phyloP scores from a whole-genome alignment of 805 yeast genomes.

The Candida taoyuanica region DNA sequence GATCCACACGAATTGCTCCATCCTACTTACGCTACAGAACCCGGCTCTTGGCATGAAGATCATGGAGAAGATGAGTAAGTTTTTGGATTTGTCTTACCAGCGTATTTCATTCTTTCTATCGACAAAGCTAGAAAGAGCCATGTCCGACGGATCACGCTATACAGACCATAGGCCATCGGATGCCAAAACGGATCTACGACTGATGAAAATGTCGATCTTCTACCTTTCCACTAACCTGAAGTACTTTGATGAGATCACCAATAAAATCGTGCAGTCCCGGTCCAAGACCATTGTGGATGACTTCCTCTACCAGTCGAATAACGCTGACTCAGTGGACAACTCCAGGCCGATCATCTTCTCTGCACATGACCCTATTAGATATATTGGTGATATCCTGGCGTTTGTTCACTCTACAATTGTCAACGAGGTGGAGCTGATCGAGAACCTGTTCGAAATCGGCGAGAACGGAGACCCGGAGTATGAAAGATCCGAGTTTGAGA shows the following conservation, averaged over 20 bases:
- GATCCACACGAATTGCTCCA: slow-evolving; percentile 64
- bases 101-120: slow-evolving; percentile 44
- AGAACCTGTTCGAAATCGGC: slow-evolving; percentile 50
- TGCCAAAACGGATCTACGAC: slow-evolving; percentile 16
- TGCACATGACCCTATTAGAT: slow-evolving; percentile 77
- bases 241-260: slow-evolving; percentile 54
- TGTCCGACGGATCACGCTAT: slow-evolving; percentile 13
- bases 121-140: slow-evolving; percentile 25
- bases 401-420: slow-evolving; percentile 82
- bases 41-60: slow-evolving; percentile 61
- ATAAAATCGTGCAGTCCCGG: slow-evolving; percentile 63
- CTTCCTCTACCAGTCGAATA: slow-evolving; percentile 52
- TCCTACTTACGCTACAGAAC: slow-evolving; percentile 65
- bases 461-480: slow-evolving; percentile 12
- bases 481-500: slow-evolving; percentile 30
- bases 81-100: slow-evolving; percentile 50
- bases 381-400: slow-evolving; percentile 83
- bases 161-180: slow-evolving; percentile 9
- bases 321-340: slow-evolving; percentile 22
- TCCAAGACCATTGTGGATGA: slow-evolving; percentile 62
- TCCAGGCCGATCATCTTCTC: slow-evolving; percentile 53
- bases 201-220: slow-evolving; percentile 31
- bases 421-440: slow-evolving; percentile 77
- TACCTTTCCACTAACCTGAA: slow-evolving; percentile 39
- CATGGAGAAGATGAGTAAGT: slow-evolving; percentile 49